Evolutionary conservation across 768 basidiomycete species (phyloP).

Genomic region (Boletus sensibilis): DNA sequence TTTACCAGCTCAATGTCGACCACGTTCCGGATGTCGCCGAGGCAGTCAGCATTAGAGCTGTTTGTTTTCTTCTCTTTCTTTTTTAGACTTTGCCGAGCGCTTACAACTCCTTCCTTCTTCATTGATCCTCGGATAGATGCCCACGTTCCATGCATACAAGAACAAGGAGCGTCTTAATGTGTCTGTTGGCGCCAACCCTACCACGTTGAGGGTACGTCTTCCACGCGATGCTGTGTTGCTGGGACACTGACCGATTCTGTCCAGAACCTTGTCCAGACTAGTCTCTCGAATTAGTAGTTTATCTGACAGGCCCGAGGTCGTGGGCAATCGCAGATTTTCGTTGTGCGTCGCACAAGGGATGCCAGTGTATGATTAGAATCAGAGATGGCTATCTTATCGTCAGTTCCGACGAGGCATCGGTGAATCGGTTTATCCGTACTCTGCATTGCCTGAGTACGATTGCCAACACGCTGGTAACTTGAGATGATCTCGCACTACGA

Average conservation of each 20-base stretch:
- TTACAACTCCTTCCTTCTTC: not conserved
- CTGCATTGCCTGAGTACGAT: not conserved
- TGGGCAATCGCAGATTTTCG: no score
- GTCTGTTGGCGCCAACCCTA: not conserved
- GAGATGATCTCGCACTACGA: not conserved
- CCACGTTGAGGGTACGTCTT: not conserved
- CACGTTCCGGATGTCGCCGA: constrained; percentile 44
- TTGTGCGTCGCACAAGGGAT: not conserved
- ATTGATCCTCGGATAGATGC: constrained; percentile 14
- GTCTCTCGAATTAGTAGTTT: not conserved
- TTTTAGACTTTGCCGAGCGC: no score
- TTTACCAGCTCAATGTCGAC: constrained; percentile 78
- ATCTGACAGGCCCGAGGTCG: no score
- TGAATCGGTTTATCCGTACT: not conserved
- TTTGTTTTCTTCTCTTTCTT: constrained; percentile 30
- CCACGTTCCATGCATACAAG: constrained; percentile 16
- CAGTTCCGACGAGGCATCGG: not conserved
- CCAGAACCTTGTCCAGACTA: not conserved
- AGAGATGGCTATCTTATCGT: not conserved
- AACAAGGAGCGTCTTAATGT: not conserved
- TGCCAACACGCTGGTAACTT: not conserved
- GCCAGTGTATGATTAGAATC: not conserved
- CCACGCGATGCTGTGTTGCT: not conserved
- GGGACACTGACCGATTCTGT: not conserved
- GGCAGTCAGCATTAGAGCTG: constrained; percentile 54